phyloP scores from a whole-genome alignment of 306 rosid genomes.

The Glycine tomentella region DNA sequence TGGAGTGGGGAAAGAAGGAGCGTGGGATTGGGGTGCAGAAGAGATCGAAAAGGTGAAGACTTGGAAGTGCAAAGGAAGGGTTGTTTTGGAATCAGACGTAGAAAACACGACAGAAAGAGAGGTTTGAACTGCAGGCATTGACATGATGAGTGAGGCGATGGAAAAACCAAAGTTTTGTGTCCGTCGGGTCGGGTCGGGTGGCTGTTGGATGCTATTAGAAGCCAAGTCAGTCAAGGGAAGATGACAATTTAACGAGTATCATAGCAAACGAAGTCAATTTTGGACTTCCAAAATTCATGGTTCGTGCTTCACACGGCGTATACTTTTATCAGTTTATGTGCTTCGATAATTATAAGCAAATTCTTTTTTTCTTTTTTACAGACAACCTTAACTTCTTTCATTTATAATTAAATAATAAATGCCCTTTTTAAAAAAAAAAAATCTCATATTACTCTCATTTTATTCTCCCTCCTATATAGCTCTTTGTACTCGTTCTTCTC shows the following conservation, averaged over 20 bases:
- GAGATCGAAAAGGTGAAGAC: not conserved
- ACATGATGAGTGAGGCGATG: not conserved
- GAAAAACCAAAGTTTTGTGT: conserved; percentile 20
- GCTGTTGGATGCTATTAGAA: not conserved
- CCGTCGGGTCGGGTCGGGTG: not conserved
- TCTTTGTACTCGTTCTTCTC: too few species aligned
- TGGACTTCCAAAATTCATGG: not conserved
- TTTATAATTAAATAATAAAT: too few species aligned
- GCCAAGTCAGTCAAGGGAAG: conserved; percentile 12
- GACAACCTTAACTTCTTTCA: too few species aligned
- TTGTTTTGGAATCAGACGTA: conserved; percentile 30
- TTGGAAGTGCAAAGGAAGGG: conserved; percentile 25
- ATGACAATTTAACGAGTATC: not conserved
- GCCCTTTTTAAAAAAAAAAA: too few species aligned
- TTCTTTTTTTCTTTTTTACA: too few species aligned
- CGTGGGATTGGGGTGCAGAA: not conserved
- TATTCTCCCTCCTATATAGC: too few species aligned
- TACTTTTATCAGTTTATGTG: not conserved
- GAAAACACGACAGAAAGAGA: conserved; percentile 35
- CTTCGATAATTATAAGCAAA: not conserved
- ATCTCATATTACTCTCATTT: too few species aligned
- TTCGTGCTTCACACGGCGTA: not conserved
- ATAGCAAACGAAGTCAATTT: not conserved
- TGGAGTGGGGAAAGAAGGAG: not conserved
- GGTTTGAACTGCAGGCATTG: conserved; percentile 25